These are phyloP conservation scores for Pythium oligandrum DNA, from an alignment of 352 stramenopile genomes.

Conservation along the genomic window DNA sequence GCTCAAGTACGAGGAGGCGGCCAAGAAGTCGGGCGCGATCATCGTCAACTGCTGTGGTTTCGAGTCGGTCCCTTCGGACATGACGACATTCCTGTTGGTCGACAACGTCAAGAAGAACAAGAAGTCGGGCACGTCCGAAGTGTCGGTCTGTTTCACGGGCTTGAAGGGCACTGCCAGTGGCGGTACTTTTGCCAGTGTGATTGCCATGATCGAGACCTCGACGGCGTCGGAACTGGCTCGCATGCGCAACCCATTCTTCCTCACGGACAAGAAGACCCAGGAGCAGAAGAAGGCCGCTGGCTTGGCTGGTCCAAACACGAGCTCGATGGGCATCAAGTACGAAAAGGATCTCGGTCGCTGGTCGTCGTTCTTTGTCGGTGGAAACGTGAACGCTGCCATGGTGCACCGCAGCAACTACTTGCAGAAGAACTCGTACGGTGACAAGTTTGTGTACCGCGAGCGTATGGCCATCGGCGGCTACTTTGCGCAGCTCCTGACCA, in stretches of 20 bases:
- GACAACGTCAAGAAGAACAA: constrained; percentile 37
- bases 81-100: constrained; percentile 55
- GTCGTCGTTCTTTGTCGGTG: constrained; percentile 61
- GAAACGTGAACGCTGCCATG: constrained; percentile 62
- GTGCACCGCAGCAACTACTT: constrained; percentile 62
- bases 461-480: constrained; percentile 26
- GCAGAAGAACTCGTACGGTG: constrained; percentile 42
- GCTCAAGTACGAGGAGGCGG: constrained; percentile 37
- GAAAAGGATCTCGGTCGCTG: constrained; percentile 41
- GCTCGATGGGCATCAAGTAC: constrained; percentile 32
- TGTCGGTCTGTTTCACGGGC: constrained; percentile 33
- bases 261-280: constrained; percentile 22
- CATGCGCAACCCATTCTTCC: constrained; percentile 32
- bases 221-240: constrained; percentile 9
- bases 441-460: constrained; percentile 45
- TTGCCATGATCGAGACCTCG: constrained; percentile 23
- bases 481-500: constrained; percentile 21
- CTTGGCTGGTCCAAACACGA: constrained; percentile 16
- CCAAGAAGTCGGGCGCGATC: constrained; percentile 54
- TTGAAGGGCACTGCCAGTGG: constrained; percentile 30
- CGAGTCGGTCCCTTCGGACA: constrained; percentile 78
- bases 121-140: constrained; percentile 11
- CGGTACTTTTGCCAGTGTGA: constrained; percentile 35
- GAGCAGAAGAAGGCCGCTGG: constrained; percentile 12
- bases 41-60: constrained; percentile 82